These are phyloP conservation scores for Linum lewisii DNA, from an alignment of 345 rosid genomes.

Conservation along the genomic window DNA sequence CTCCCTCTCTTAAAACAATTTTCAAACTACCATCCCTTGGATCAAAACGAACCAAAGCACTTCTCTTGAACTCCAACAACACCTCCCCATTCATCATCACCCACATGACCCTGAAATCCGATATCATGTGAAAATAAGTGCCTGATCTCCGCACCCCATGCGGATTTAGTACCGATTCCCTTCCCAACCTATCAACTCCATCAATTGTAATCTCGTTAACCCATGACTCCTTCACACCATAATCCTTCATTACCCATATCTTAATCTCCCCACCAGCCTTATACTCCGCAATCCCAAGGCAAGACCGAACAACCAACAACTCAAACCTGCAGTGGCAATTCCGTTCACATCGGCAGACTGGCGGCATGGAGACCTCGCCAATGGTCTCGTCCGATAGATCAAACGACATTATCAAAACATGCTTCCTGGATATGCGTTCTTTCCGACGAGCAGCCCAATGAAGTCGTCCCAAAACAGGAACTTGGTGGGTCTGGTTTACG, in stretches of 20 bases:
- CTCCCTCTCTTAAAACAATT: background rate
- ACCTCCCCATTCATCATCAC: background rate
- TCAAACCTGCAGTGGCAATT: background rate
- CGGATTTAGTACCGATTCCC: background rate
- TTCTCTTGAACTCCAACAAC: background rate
- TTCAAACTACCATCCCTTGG: background rate
- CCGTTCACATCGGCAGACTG: background rate
- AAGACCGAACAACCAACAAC: background rate
- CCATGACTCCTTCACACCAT: background rate
- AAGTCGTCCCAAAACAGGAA: background rate
- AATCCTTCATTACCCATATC: background rate
- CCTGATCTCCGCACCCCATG: background rate
- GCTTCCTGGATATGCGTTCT: background rate
- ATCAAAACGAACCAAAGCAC: background rate
- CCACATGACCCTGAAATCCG: background rate
- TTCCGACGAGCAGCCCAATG: background rate
- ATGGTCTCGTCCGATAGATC: background rate
- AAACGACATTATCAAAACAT: background rate
- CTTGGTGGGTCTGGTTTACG: background rate
- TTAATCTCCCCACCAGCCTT: background rate
- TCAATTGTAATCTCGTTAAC: background rate
- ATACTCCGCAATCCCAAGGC: background rate
- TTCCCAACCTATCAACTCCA: background rate
- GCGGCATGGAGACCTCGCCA: background rate
- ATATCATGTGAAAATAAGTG: background rate